Evolutionary conservation across 2,329 filamentous ascomycete genomes (phyloP), one percentile per base, ranked within the genome.

Genomic region (Bipolaris cookei): DNA sequence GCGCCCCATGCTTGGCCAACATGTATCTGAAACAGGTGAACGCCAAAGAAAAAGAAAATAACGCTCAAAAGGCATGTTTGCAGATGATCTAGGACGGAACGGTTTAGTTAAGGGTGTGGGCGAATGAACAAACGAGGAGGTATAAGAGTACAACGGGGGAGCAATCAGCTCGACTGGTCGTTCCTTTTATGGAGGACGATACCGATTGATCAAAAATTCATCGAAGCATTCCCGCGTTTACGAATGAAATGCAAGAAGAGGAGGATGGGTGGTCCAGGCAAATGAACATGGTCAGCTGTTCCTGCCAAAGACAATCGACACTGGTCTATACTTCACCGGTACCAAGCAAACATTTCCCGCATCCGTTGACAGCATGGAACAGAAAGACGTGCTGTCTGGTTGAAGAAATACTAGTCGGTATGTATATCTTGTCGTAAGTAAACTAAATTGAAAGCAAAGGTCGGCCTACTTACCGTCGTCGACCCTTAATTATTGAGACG

Each of bases 1-100:
- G 20, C 57, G 34, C 59, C 56, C 39, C 63, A 67, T 54, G 45
- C 61, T 37, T 55, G 48, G 59, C 54, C 43, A 56, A 45, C 55
- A 58, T 30, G 28, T 30, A 30, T 44, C 38, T 65, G 69, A 71
- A 69, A 71, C 69, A 60, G 51, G 67, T 64, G 59, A 58, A 61
- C 54, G 59, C 42, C 20, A 42, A 23, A 25, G 21, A 64, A 64
- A 66, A 61, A 20, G 37, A 45, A 44, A 55, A 20, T 37, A 48
- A 18, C 28, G 42, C 39, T n/a, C 37, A 41, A n/a, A 47, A 39
- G 18, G 16, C 20, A 13, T 25, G 18, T 21, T 23, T 28, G 16
- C 46, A 45, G 39, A 20, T 32, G 28, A 45, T 23, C 25, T 28
- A 63, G 50, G 56, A 54, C 49, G 20, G 49, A 63, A 53, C 38